Percentiles rank a stretch among this genome's conserved stretches.
These are phyloP conservation scores for Agaricus sinodeliciosus DNA, from an alignment of 768 basidiomycete species.

Conservation along the genomic window DNA sequence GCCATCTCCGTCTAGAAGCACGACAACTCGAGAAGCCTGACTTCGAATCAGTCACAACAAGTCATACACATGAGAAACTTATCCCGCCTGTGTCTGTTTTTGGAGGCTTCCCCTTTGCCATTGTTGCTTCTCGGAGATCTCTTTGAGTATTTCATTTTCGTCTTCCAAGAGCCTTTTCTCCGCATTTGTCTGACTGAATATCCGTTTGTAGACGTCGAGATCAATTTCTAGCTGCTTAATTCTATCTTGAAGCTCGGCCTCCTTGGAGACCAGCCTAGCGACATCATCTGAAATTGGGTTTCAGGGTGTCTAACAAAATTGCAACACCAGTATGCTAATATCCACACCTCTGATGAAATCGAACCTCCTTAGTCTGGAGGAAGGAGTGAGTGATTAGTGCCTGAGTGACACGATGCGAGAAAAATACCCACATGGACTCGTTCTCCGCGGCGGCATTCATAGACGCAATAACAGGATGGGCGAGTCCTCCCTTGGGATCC, in stretches of 20 bases:
- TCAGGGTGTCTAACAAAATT: neutral
- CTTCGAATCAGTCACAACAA: constrained; percentile 1
- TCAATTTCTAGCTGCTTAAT: constrained; percentile 33
- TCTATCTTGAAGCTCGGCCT: constrained; percentile 21
- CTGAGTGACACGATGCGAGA: neutral
- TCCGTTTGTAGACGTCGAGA: constrained; percentile 35
- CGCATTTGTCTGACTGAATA: constrained; percentile 30
- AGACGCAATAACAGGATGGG: neutral
- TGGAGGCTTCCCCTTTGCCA: constrained; percentile 27
- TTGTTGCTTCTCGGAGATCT: constrained; percentile 26
- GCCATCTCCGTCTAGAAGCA: constrained; percentile 63
- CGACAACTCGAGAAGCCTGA: constrained; percentile 38
- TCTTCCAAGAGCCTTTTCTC: constrained; percentile 20
- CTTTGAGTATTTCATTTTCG: constrained; percentile 25
- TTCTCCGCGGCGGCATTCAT: neutral
- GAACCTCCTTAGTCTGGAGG: constrained; percentile 2
- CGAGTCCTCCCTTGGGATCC: too few species aligned
- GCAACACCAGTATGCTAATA: neutral
- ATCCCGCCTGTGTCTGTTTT: constrained; percentile 33
- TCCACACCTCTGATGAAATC: constrained; percentile 5
- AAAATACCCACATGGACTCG: neutral
- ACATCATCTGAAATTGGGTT: constrained; percentile 28
- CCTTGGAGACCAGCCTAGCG: constrained; percentile 26
- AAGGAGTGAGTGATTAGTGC: neutral
- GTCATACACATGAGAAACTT: neutral